Evolutionary conservation across 169 alveolate species (phyloP).

Genomic region (Cryptosporidium felis): DNA sequence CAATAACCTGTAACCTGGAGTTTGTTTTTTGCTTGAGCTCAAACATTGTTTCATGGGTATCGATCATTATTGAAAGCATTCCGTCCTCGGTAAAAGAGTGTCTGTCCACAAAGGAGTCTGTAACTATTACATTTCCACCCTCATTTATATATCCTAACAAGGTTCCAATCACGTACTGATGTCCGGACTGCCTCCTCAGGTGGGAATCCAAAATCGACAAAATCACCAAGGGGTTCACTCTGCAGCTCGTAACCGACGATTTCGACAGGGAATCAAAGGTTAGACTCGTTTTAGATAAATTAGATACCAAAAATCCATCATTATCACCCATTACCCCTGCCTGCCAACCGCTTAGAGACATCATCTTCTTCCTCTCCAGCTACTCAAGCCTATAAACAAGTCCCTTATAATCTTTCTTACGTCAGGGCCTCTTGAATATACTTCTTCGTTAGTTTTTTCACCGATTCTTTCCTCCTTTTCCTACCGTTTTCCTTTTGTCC

Average conservation of each 20-base stretch:
- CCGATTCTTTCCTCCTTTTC: too few relatives aligned
- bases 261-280: slow-evolving; percentile 22
- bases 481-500: too few relatives aligned
- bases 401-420: too few relatives aligned
- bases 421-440: too few relatives aligned
- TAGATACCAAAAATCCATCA: slow-evolving; percentile 56
- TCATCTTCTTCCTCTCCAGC: too few relatives aligned
- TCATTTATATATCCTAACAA: slow-evolving; percentile 86
- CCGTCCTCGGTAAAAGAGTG: slow-evolving; percentile 91
- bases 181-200: slow-evolving; percentile 88
- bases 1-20: slow-evolving; percentile 89
- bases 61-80: slow-evolving; percentile 88
- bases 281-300: not conserved
- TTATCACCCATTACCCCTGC: slow-evolving; percentile 12
- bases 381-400: too few relatives aligned
- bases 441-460: too few relatives aligned
- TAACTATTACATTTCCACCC: slow-evolving; percentile 86
- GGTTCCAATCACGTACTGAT: slow-evolving; percentile 89
- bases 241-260: slow-evolving; percentile 80
- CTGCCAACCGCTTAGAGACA: too few relatives aligned
- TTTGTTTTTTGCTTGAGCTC: slow-evolving; percentile 87
- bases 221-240: slow-evolving; percentile 88
- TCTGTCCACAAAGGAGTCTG: slow-evolving; percentile 91
- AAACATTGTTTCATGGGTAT: slow-evolving; percentile 90
- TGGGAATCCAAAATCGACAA: slow-evolving; percentile 90